These are phyloP conservation scores for Neobulgaria alba DNA, from an alignment of 2,329 filamentous ascomycete species.

Conservation along the genomic window DNA sequence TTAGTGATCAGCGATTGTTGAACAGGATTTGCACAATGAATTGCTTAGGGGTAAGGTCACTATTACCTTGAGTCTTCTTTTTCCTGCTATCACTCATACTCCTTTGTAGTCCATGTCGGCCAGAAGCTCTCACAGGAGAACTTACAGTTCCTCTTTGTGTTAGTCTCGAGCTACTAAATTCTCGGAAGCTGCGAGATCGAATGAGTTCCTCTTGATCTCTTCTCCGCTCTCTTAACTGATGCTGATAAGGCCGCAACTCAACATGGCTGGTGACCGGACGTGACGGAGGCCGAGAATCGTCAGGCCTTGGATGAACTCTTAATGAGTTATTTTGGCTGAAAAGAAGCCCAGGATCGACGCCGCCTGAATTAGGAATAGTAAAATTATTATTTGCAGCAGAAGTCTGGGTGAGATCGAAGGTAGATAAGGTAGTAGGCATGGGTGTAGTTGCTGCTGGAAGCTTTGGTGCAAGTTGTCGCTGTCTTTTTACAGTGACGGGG, in stretches of 20 bases:
- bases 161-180: conserved; percentile 15
- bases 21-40: too few species aligned
- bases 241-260: conserved; percentile 25
- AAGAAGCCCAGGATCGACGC: conserved; percentile 52
- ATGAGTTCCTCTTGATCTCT: conserved; percentile 26
- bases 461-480: conserved; percentile 40
- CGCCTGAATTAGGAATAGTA: conserved; percentile 36
- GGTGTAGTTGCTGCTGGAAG: conserved; percentile 14
- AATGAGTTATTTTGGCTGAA: conserved; percentile 37
- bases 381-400: conserved; percentile 42
- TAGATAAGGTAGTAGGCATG: conserved; percentile 35
- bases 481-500: conserved; percentile 34
- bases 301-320: conserved; percentile 20
- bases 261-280: conserved; percentile 24
- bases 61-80: conserved; percentile 19
- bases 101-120: conserved; percentile 21
- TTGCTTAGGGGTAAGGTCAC: too few species aligned
- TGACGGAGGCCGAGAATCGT: too few species aligned
- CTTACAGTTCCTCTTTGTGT: conserved; percentile 23
- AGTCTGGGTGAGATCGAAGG: conserved; percentile 32
- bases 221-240: conserved; percentile 25
- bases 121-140: conserved; percentile 25
- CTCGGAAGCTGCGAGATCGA: conserved; percentile 19
- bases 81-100: conserved; percentile 25
- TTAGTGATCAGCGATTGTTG: conserved; percentile 5